Evolutionary conservation across 1,284 basidiomycete genomes (phyloP).

Genomic region (Leccinum olivaceoglutinosum): DNA sequence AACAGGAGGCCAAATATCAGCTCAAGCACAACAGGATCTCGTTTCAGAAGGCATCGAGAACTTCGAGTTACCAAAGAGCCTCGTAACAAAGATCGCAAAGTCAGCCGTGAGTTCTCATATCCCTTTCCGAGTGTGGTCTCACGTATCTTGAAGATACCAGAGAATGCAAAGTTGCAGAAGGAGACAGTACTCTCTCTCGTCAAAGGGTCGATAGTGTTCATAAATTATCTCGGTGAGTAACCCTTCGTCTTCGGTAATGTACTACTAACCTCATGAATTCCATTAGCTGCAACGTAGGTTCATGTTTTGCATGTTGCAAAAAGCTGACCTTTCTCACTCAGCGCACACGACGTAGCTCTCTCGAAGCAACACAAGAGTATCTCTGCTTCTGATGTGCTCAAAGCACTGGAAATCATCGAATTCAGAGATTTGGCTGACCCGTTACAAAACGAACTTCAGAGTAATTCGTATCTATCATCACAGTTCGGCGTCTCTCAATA

Average conservation of each 20-base stretch:
- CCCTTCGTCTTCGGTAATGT: not conserved
- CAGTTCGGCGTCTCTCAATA: not conserved
- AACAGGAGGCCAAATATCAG: conserved; percentile 46
- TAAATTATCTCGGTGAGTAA: conserved; percentile 79
- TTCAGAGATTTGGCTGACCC: conserved; percentile 70
- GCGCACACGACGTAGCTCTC: conserved; percentile 83
- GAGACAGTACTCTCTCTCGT: conserved; percentile 79
- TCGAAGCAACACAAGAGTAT: conserved; percentile 86
- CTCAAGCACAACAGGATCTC: conserved; percentile 70
- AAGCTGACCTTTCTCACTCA: conserved; percentile 27
- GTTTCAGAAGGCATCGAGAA: conserved; percentile 79
- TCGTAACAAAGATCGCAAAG: conserved; percentile 81
- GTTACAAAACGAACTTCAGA: conserved; percentile 67
- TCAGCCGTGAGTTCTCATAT: conserved; percentile 45
- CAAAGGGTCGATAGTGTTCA: conserved; percentile 86
- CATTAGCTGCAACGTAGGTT: conserved; percentile 60
- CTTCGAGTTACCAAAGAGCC: conserved; percentile 78
- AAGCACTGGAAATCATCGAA: conserved; percentile 77
- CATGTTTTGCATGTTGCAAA: not conserved
- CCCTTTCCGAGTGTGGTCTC: not conserved
- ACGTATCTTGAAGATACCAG: conserved; percentile 57
- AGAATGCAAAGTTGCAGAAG: conserved; percentile 81
- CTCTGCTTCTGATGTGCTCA: conserved; percentile 82
- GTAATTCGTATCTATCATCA: conserved; percentile 36
- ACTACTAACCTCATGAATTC: conserved; percentile 3